These are phyloP conservation scores for Ammopiptanthus mongolicus DNA, from an alignment of 306 rosid species.

Conservation along the genomic window DNA sequence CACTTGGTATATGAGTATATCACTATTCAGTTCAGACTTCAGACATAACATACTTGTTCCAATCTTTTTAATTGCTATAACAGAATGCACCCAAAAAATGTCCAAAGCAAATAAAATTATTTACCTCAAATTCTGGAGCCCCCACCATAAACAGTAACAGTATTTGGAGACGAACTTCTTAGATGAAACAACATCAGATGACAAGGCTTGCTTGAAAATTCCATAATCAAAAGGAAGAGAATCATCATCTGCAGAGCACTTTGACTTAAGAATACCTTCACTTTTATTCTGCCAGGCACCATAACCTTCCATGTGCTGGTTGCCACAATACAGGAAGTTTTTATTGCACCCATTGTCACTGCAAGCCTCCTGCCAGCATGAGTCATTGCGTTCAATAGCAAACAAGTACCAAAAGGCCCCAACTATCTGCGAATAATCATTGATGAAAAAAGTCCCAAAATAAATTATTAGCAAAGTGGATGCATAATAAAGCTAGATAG, in stretches of 20 bases:
- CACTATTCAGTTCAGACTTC: background rate
- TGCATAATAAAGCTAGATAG: background rate
- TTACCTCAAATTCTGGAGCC: conserved; percentile 92
- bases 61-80: background rate
- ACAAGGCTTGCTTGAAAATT: conserved; percentile 62
- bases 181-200: conserved; percentile 58
- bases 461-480: background rate
- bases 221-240: conserved; percentile 65
- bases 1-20: background rate
- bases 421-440: conserved; percentile 64
- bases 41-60: background rate
- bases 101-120: background rate
- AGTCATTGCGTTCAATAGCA: conserved; percentile 86
- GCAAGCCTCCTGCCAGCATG: conserved; percentile 88
- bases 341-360: conserved; percentile 22
- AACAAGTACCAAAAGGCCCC: conserved; percentile 95
- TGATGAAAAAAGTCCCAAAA: background rate
- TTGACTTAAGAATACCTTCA: conserved; percentile 9
- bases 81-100: conserved; percentile 4
- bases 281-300: conserved; percentile 37
- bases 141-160: conserved; percentile 99
- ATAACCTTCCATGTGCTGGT: conserved; percentile 28
- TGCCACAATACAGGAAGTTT: conserved; percentile 70
- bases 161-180: conserved; percentile 66
- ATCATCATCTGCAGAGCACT: conserved; percentile 37